These are phyloP conservation scores for Euphorbia corollata DNA, from an alignment of 441 rosid species.

Conservation along the genomic window DNA sequence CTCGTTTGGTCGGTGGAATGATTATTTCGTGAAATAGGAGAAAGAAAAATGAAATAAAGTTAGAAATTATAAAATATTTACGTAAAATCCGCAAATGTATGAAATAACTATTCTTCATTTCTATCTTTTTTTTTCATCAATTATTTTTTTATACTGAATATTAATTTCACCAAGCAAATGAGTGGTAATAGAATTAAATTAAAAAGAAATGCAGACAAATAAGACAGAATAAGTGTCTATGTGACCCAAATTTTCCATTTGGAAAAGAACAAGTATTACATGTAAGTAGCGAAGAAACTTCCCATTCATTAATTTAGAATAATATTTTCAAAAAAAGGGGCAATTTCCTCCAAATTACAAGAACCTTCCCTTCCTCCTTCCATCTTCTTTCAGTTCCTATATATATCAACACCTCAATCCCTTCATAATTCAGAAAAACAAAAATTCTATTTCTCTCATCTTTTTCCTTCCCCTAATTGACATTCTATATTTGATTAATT, in stretches of 20 bases:
- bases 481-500: neutral
- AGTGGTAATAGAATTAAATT: neutral
- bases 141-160: too few species aligned
- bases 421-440: neutral
- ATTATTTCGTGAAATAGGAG: too few species aligned
- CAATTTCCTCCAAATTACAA: neutral
- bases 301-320: neutral
- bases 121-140: too few species aligned
- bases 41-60: too few species aligned
- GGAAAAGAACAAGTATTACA: neutral
- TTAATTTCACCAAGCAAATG: too few species aligned
- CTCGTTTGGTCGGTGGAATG: too few species aligned
- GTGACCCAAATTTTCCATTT: neutral
- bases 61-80: too few species aligned
- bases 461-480: constrained; percentile 6
- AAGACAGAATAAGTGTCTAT: neutral
- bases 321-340: neutral
- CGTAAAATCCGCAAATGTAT: too few species aligned
- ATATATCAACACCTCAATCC: constrained; percentile 7
- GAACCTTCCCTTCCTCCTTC: neutral
- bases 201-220: neutral
- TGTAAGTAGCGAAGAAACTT: constrained; percentile 21
- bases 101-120: too few species aligned
- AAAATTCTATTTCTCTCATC: neutral
- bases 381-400: neutral